Evolutionary conservation across 2,329 filamentous ascomycete species (phyloP).

Genomic region (Hymenoscyphus fraxineus): DNA sequence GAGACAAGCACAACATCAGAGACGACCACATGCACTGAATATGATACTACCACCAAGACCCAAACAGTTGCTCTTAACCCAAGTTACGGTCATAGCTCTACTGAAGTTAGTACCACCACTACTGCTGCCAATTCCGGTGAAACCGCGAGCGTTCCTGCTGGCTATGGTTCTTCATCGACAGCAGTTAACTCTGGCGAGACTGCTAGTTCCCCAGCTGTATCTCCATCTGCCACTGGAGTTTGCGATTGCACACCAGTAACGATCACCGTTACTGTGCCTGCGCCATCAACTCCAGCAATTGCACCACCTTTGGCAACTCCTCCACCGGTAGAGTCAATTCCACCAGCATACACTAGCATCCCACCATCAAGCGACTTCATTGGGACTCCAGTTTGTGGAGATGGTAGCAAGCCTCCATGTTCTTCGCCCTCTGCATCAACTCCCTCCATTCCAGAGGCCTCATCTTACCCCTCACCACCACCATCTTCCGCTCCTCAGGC

Average conservation of each 20-base stretch:
- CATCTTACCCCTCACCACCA: neutral
- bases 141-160: too few relatives aligned
- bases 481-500: neutral
- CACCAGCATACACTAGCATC: neutral
- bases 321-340: neutral
- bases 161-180: neutral
- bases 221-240: neutral
- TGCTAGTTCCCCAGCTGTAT: neutral
- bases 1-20: neutral
- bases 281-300: neutral
- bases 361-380: neutral
- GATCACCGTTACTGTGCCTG: constrained; percentile 1
- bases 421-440: neutral
- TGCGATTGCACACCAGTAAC: constrained; percentile 8
- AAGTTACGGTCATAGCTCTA: neutral
- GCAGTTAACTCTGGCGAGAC: neutral
- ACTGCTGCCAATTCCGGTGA: too few relatives aligned
- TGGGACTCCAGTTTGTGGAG: neutral
- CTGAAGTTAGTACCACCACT: neutral
- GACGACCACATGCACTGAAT: constrained; percentile 3
- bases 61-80: constrained; percentile 8
- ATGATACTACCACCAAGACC: constrained; percentile 6
- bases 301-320: neutral
- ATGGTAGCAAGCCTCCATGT: neutral
- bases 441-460: neutral